phyloP scores from a whole-genome alignment of 805 yeast genomes.

The Tetrapisispora nanseiensis region DNA sequence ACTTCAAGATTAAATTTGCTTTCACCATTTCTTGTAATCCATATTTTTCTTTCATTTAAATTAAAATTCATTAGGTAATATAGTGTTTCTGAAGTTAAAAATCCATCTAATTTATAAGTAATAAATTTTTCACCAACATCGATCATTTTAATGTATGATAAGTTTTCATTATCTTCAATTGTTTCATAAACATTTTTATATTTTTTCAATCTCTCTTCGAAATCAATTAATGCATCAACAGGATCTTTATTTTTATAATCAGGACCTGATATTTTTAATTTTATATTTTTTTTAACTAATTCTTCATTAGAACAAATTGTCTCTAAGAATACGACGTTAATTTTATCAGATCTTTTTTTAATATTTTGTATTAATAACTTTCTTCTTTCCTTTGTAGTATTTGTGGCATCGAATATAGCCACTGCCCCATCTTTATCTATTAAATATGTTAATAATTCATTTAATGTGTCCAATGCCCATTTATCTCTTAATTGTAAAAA shows the following conservation, averaged over 20 bases:
- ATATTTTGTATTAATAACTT: slow-evolving; percentile 47
- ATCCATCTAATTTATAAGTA: slow-evolving; percentile 80
- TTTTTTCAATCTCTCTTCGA: slow-evolving; percentile 67
- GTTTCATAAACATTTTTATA: slow-evolving; percentile 88
- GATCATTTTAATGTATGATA: slow-evolving; percentile 89
- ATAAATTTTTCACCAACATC: slow-evolving; percentile 93
- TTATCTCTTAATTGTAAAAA: slow-evolving; percentile 65
- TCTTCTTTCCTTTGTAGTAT: slow-evolving; percentile 58
- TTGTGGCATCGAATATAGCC: slow-evolving; percentile 84
- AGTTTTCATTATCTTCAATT: slow-evolving; percentile 62
- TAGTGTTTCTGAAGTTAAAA: slow-evolving; percentile 85
- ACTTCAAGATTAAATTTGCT: slow-evolving; percentile 76
- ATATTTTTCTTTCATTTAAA: slow-evolving; percentile 78
- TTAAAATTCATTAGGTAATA: slow-evolving; percentile 86
- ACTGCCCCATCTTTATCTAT: slow-evolving; percentile 78
- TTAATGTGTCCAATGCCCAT: slow-evolving; percentile 95
- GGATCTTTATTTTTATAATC: slow-evolving; percentile 84
- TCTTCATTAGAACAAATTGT: slow-evolving; percentile 75
- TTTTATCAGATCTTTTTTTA: slow-evolving; percentile 44
- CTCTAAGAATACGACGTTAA: slow-evolving; percentile 78
- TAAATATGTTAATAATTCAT: slow-evolving; percentile 71
- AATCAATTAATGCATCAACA: slow-evolving; percentile 67
- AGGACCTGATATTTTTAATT: slow-evolving; percentile 84
- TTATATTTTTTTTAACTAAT: slow-evolving; percentile 73
- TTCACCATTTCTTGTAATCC: slow-evolving; percentile 95